These are phyloP conservation scores for Malassezia arunalokei DNA, from an alignment of 1,284 basidiomycete genomes.

Conservation along the genomic window DNA sequence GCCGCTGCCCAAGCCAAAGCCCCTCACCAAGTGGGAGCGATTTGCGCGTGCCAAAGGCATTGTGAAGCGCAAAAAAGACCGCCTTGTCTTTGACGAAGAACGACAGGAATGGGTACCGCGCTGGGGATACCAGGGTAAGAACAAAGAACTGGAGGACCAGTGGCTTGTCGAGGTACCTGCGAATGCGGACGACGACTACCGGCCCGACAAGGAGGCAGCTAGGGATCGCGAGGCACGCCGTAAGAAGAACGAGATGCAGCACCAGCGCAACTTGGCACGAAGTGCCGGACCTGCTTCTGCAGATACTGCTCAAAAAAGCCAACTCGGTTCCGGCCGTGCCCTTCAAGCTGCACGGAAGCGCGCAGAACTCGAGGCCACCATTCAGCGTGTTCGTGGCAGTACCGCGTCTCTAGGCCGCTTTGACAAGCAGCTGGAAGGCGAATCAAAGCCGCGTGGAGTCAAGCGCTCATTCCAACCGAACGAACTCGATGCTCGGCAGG, in stretches of 20 bases:
- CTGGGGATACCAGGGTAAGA: slow-evolving; percentile 72
- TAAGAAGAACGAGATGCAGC: slow-evolving; percentile 74
- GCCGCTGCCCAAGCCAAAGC: slow-evolving; percentile 80
- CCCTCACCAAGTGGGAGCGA: slow-evolving; percentile 88
- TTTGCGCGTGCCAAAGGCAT: slow-evolving; percentile 94
- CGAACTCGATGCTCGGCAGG: slow-evolving; percentile 57
- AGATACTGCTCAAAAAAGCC: slow-evolving; percentile 12
- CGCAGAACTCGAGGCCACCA: slow-evolving; percentile 61
- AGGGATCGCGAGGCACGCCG: slow-evolving; percentile 66
- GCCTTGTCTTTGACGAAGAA: slow-evolving; percentile 86
- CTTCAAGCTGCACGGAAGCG: slow-evolving; percentile 55
- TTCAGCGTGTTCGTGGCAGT: slow-evolving; percentile 66
- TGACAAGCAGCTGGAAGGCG: slow-evolving; percentile 76
- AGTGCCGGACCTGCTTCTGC: slow-evolving; percentile 12
- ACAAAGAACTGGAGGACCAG: slow-evolving; percentile 73
- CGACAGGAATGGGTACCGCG: slow-evolving; percentile 79
- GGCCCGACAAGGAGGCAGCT: slow-evolving; percentile 65
- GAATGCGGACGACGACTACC: slow-evolving; percentile 60
- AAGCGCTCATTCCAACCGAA: slow-evolving; percentile 87
- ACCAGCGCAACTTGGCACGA: slow-evolving; percentile 64
- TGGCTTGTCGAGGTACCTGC: slow-evolving; percentile 84
- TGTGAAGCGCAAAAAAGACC: slow-evolving; percentile 59
- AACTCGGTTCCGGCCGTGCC: slow-evolving; percentile 17
- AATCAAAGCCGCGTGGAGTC: slow-evolving; percentile 62
- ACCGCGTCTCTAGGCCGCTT: slow-evolving; percentile 83